Evolutionary conservation across 306 rosid species (phyloP).

Genomic region (Citrullus colocynthis): DNA sequence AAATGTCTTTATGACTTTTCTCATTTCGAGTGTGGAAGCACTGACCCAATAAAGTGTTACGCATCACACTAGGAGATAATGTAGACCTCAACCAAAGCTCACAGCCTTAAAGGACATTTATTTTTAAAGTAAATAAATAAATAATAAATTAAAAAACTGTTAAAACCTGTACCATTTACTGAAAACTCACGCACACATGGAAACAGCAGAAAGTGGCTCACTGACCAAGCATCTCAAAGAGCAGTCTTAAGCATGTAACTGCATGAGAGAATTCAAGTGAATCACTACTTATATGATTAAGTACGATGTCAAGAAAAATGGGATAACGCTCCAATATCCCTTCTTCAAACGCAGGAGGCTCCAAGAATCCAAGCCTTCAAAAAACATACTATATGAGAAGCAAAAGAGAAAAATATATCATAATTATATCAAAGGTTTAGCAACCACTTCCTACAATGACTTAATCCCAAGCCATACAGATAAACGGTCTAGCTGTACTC

Average conservation of each 20-base stretch:
- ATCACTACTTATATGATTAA: conserved; percentile 82
- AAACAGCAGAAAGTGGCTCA: conserved; percentile 14
- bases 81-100: conserved; percentile 97
- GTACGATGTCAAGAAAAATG: conserved; percentile 80
- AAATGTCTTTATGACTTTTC: conserved; percentile 92
- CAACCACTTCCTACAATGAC: conserved; percentile 64
- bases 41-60: conserved; percentile 91
- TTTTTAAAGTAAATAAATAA: neutral
- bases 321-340: conserved; percentile 93
- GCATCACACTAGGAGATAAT: conserved; percentile 82
- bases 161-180: conserved; percentile 3
- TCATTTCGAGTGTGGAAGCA: conserved; percentile 88
- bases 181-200: conserved; percentile 2
- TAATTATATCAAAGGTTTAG: conserved; percentile 6
- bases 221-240: conserved; percentile 86
- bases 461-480: conserved; percentile 87
- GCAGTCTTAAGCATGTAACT: conserved; percentile 74
- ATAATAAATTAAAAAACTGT: conserved; percentile 1
- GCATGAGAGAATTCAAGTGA: conserved; percentile 82
- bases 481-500: conserved; percentile 53
- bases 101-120: conserved; percentile 47
- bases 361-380: conserved; percentile 86
- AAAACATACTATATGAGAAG: conserved; percentile 15
- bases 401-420: conserved; percentile 2
- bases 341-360: conserved; percentile 92